Conservation (phyloP, 2,329 filamentous ascomycete species). For the Microsporum audouinii region DNA sequence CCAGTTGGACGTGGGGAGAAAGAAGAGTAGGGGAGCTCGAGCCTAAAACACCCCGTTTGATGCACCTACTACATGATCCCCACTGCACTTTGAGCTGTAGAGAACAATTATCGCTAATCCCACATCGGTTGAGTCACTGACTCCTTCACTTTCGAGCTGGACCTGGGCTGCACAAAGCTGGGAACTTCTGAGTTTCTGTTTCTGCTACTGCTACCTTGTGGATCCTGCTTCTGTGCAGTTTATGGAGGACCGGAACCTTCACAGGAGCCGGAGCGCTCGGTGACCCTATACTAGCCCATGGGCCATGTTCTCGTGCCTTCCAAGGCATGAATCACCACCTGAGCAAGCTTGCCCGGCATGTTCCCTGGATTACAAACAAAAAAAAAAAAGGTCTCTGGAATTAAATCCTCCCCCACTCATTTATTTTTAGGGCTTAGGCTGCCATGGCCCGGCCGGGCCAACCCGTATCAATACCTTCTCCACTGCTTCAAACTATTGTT, state of each 20-base stretch:
- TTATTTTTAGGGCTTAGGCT: constrained; percentile 1
- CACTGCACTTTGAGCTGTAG: neutral
- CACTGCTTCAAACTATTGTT: neutral
- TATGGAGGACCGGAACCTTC: neutral
- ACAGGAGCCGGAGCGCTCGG: neutral
- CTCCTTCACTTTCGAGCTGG: constrained; percentile 1
- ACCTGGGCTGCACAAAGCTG: neutral
- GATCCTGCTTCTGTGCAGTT: neutral
- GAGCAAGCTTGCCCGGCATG: neutral
- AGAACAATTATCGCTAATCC: neutral
- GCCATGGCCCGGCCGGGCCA: constrained; percentile 1
- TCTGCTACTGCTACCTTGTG: neutral
- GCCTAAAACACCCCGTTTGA: neutral
- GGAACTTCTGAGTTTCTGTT: neutral
- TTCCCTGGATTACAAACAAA: neutral
- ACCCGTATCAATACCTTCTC: neutral
- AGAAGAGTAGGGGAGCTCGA: neutral
- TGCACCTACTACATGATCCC: neutral
- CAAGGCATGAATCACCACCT: neutral
- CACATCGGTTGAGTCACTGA: neutral
- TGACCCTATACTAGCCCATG: neutral
- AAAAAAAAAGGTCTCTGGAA: neutral
- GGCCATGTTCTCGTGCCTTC: neutral
- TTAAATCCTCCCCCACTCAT: neutral
- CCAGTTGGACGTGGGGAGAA: neutral